These are phyloP conservation scores for Mycena belliarum DNA, from an alignment of 768 basidiomycete genomes.

Conservation along the genomic window DNA sequence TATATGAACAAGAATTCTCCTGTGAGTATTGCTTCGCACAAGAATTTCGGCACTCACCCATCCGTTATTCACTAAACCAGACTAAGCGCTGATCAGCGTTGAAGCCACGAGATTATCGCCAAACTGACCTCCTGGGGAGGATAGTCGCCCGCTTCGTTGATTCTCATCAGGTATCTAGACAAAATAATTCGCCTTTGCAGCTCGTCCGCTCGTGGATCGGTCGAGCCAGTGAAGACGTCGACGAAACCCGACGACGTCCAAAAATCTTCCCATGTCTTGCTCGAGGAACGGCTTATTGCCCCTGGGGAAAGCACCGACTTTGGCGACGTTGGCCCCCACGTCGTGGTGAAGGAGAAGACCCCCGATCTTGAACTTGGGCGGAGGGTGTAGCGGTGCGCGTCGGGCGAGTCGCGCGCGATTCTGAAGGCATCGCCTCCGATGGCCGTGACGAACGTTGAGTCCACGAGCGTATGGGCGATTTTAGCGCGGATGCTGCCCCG, in stretches of 20 bases:
- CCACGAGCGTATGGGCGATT: constrained; percentile 44
- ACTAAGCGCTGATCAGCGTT: constrained; percentile 33
- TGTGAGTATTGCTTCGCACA: not conserved
- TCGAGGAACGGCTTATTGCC: constrained; percentile 36
- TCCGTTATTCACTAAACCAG: constrained; percentile 55
- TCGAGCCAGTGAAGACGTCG: constrained; percentile 50
- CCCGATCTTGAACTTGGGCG: constrained; percentile 28
- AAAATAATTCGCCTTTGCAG: constrained; percentile 58
- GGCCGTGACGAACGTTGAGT: constrained; percentile 43
- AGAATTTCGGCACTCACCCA: constrained; percentile 43
- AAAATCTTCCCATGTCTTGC: constrained; percentile 43
- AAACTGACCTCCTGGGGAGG: constrained; percentile 57
- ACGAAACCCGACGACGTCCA: constrained; percentile 55
- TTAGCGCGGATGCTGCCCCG: constrained; percentile 31
- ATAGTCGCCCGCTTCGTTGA: constrained; percentile 57
- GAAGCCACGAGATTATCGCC: not conserved
- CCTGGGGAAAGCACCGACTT: constrained; percentile 24
- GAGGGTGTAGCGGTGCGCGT: constrained; percentile 50
- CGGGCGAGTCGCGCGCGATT: constrained; percentile 44
- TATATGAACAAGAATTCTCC: constrained; percentile 3
- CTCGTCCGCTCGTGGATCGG: constrained; percentile 51
- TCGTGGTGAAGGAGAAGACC: constrained; percentile 39
- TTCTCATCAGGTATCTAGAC: constrained; percentile 56
- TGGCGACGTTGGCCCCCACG: constrained; percentile 29
- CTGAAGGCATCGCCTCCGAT: constrained; percentile 40